Base-by-base conservation (phyloP, 164 flowering plant genomes). In the Umbilicus rupestris region DNA sequence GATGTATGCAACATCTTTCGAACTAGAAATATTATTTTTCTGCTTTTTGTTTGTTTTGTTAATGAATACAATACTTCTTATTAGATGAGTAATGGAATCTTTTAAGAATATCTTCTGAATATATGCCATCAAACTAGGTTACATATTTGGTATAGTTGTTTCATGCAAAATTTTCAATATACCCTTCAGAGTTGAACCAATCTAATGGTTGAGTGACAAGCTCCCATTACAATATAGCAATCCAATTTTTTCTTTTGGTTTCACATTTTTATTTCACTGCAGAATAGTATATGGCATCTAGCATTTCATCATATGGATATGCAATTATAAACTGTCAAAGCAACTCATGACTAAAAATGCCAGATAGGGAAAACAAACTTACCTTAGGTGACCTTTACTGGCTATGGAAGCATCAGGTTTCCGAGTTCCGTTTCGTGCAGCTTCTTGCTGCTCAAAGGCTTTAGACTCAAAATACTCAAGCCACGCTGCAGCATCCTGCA, bases 401-500 rank as follows among this genome's bases (percentile, higher is more conserved):
- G 99, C 97, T 66, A 94, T 94, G 63, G 99, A 94, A 70, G 99
- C 96, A 87, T 94, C 99, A 66, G 99, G 99, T 79, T 87, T 94
- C 63, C 82, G 74, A 33, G 95, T 88, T 73, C 99, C 99, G 77
- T 94, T 94, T 69, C 97, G 80, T 69, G 95, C 97, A 75, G 99
- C 99, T 85, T 94, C 99, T 84, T 94, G 99, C 81, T 94, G 99
- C 73, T 94, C 99, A 81, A 94, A 82, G 70, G 99, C 97, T 83
- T 94, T 94, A 57, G 99, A 91, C 73, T 94, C 99, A 77, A 94
- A 94, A 74, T 94, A 94, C 80, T 94, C 99, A 41, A 94, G 96
- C 96, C 97, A 94, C 69, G 99, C 99, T 77, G 99, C 99, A 73
- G 99, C 99, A 84, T 94, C 99, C 99, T 94, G 84, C 69, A 79